Base-by-base conservation (phyloP, 345 rosid species). In the Aegle marmelos region DNA sequence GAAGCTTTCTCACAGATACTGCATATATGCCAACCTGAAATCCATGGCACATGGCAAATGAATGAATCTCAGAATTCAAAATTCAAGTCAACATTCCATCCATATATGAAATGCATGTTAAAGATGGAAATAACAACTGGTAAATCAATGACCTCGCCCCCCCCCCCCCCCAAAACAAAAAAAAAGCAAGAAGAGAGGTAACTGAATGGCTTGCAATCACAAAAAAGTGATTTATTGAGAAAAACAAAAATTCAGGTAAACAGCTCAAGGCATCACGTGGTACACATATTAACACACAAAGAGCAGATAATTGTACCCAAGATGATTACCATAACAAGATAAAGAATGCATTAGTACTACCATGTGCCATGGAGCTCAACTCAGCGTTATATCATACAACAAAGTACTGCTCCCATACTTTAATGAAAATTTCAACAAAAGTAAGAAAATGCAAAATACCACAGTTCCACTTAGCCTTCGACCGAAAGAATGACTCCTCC, bases 21-120 rank as follows among this genome's bases (percentile, higher is more conserved):
- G 74, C 99, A 96, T 74, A 94, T 90, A 85, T 96, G 99, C 99
- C 99, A 96, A 62, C 98, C 99, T 96, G 91, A 85, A 83, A 84
- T 70, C 81, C 76, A 78, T 27, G 54, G 71, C 30, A 70, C 31
- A 58, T 33, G 65, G 28, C 78, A 74, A 71, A 74, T 59, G 64
- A 78, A 63, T 63, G 62, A 65, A 73, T 57, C 39, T 7, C 31
- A 58, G 31, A 69, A 50, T 68, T 39, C 45, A 3, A 74, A 58
- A 37, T 67, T 37, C 24, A 73, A 37, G 56, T 25, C 14, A 8
- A 36, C 30, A 7, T 63, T 62, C 45, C 36, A 33, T 72, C 27
- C 2, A 64, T n/a, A 74, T 10, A 45, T 27, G 39, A 60, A 27
- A 48, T 13, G 1, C 1, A 10, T 28, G 59, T 74, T 74, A 30